A percentile compares a stretch with the other conserved stretches of the same genome.
Conservation (phyloP, 2,329 filamentous ascomycete genomes). For the Juglanconis sp. region DNA sequence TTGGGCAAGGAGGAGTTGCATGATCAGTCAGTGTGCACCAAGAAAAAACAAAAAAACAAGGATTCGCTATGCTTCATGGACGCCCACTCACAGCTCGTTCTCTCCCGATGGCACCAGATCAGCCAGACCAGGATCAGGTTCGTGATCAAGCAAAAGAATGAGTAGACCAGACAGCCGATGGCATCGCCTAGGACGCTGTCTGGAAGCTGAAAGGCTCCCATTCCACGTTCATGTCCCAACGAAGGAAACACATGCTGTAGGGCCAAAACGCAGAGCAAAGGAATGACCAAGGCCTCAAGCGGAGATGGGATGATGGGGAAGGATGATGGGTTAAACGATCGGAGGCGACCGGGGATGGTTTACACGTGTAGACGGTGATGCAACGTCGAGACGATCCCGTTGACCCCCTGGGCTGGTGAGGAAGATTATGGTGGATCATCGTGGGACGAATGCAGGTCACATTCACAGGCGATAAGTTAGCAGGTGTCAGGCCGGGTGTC, state of each 20-base stretch:
- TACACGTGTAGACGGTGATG: neutral
- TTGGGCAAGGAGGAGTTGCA: neutral
- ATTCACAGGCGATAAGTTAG: neutral
- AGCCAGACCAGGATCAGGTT: conserved; percentile 13
- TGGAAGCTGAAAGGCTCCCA: conserved; percentile 19
- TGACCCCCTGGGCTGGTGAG: neutral
- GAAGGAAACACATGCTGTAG: neutral
- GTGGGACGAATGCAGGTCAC: neutral
- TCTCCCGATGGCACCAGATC: conserved; percentile 14
- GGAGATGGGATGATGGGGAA: neutral
- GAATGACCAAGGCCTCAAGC: neutral
- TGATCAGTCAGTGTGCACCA: neutral
- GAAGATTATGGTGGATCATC: neutral
- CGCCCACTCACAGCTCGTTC: conserved; percentile 7
- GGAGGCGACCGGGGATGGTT: neutral
- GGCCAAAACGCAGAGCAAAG: neutral
- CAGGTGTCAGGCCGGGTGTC: neutral
- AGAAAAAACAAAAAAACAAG: neutral
- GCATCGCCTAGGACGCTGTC: conserved; percentile 16
- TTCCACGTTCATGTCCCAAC: conserved; percentile 10
- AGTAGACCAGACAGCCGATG: conserved; percentile 12
- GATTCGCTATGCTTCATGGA: neutral
- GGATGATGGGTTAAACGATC: neutral
- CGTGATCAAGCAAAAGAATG: conserved; percentile 8
- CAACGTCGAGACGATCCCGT: neutral